These are phyloP conservation scores for Chrysosphaeria jannelii DNA, from an alignment of 2,329 filamentous ascomycete genomes.

Conservation along the genomic window DNA sequence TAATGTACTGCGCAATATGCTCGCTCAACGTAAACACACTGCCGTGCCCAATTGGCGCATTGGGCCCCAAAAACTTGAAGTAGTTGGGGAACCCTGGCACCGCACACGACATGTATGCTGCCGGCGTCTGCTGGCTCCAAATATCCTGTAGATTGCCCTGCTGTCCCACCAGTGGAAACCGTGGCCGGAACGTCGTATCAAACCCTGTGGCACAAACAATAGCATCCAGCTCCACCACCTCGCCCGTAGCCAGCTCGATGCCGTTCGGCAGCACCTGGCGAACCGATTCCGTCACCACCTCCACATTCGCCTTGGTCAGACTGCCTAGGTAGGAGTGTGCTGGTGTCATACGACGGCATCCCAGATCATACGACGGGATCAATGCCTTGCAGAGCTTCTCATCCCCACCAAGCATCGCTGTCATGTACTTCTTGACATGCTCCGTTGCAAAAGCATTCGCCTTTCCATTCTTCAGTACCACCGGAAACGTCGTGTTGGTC, in stretches of 20 bases:
- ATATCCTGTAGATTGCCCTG: conserved; percentile 15
- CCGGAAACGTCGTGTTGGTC: conserved; percentile 13
- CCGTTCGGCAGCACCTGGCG: conserved; percentile 16
- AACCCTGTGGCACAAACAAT: conserved; percentile 8
- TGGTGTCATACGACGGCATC: conserved; percentile 18
- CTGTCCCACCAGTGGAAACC: conserved; percentile 1
- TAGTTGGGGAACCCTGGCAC: conserved; percentile 22
- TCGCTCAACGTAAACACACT: conserved; percentile 19
- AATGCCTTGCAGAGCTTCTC: conserved; percentile 17
- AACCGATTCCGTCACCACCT: conserved; percentile 16
- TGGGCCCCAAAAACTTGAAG: conserved; percentile 22
- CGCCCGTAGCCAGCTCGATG: conserved; percentile 16
- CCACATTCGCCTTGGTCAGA: conserved; percentile 15
- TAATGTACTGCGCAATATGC: conserved; percentile 21
- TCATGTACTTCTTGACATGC: conserved; percentile 17
- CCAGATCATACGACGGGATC: conserved; percentile 18
- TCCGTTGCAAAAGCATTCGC: conserved; percentile 12
- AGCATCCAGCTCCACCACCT: conserved; percentile 19
- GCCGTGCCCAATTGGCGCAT: conserved; percentile 19
- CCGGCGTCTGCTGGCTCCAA: conserved; percentile 13
- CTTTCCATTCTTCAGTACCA: conserved; percentile 13
- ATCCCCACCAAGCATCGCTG: conserved; percentile 15
- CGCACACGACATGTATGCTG: conserved; percentile 22
- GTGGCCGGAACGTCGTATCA: conserved; percentile 1
- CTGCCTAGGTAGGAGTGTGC: conserved; percentile 18